Evolutionary conservation across 306 rosid species (phyloP), one percentile per base, ranked within the genome.

Genomic region (Hippophae rhamnoides): DNA sequence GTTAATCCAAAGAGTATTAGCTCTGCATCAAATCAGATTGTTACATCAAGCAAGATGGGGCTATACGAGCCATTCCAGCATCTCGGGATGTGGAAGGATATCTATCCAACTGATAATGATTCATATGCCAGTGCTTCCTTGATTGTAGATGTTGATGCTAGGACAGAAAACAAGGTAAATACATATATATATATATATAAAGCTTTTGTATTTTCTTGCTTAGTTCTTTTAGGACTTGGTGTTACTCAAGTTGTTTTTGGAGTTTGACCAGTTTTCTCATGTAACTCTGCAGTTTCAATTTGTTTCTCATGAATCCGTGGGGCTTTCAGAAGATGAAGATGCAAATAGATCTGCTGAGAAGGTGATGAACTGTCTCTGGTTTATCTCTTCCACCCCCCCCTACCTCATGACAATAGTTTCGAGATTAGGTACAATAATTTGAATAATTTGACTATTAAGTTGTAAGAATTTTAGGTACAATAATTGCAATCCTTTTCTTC

Each of bases 41-140:
- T 75, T 57, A 69, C 65, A 51, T n/a, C 82, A 25, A 77, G 81
- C 69, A 66, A 66, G 66, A 81, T 90, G 90, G 90, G 85, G 62
- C 74, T 86, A 81, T 88, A 75, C 31, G 94, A 88, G 80, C 82
- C 97, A 53, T 81, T 93, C 75, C 77, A 72, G 64, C 95, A 86
- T 68, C 76, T 84, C 62, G 66, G 72, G 74, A 79, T 81, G 82
- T 93, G 95, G 97, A 78, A 72, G 25, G 88, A 79, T 58, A 64
- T 61, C 76, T 82, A 80, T 40, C 79, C 76, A 56, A 75, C 70
- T 65, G 87, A 84, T 54, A 62, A 61, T 5, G 59, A 73, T 69
- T 64, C 80, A 23, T 79, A 68, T 53, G 40, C 82, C 25, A 64
- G 63, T 45, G 65, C 81, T 71, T 75, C 85, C 14, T 58, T 87